phyloP scores from a whole-genome alignment of 805 yeast species.

The Saturnispora sekii region DNA sequence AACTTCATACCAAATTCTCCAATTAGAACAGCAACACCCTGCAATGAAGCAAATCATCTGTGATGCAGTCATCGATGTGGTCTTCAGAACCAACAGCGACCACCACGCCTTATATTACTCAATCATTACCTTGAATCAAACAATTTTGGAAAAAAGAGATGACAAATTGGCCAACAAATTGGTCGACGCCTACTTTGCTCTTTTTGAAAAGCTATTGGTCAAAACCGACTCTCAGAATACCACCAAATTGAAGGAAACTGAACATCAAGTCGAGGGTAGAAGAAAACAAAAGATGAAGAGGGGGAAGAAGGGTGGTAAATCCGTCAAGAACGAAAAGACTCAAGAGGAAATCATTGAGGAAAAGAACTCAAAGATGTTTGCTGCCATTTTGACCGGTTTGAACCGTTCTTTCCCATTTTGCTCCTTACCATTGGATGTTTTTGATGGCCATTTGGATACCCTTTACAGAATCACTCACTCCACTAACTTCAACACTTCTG shows the following conservation, averaged over 20 bases:
- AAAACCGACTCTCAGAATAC: conserved; percentile 48
- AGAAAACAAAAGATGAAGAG: conserved; percentile 67
- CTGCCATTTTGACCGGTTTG: conserved; percentile 88
- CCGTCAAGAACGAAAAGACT: conserved; percentile 56
- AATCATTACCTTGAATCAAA: conserved; percentile 82
- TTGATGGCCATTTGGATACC: conserved; percentile 70
- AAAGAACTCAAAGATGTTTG: conserved; percentile 71
- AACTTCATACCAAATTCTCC: conserved; percentile 70
- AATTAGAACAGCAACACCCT: conserved; percentile 85
- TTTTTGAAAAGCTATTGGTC: conserved; percentile 74
- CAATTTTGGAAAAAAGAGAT: conserved; percentile 73
- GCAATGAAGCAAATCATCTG: conserved; percentile 83
- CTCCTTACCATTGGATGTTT: conserved; percentile 57
- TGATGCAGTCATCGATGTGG: conserved; percentile 70
- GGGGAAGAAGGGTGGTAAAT: conserved; percentile 84
- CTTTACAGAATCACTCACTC: conserved; percentile 87
- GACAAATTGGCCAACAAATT: conserved; percentile 73
- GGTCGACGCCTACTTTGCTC: conserved; percentile 73
- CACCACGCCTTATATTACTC: conserved; percentile 87
- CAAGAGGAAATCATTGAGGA: conserved; percentile 64
- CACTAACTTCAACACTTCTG: conserved; percentile 85
- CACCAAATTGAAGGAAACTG: conserved; percentile 29
- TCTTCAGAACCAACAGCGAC: conserved; percentile 66
- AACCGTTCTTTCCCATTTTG: conserved; percentile 95
- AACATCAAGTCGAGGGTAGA: conserved; percentile 49